phyloP scores from a whole-genome alignment of 2,329 filamentous ascomycete genomes.

The Kalmusia sp. region DNA sequence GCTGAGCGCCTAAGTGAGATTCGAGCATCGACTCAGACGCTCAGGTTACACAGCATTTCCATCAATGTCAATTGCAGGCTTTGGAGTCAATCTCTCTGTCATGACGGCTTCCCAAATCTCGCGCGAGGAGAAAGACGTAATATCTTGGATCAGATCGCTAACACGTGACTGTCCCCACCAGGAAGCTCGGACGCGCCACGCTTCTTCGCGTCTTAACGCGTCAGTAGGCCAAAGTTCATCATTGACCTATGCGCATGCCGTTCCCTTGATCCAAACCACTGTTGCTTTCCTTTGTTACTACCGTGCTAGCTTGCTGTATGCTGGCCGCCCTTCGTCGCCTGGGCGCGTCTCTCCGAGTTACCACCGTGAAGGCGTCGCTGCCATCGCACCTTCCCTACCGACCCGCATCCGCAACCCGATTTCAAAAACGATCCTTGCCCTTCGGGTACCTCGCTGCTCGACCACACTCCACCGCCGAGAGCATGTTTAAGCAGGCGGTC shows the following conservation, averaged over 20 bases:
- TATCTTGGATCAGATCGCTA: no score
- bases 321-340: conserved; percentile 35
- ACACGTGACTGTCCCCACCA: conserved; percentile 7
- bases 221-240: conserved; percentile 20
- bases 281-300: conserved; percentile 32
- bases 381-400: conserved; percentile 26
- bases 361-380: conserved; percentile 25
- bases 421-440: conserved; percentile 6
- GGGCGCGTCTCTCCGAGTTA: conserved; percentile 45
- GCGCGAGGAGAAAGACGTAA: no score
- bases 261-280: conserved; percentile 26
- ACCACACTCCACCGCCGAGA: conserved; percentile 20
- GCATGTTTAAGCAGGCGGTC: conserved; percentile 52
- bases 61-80: no score
- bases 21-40: no score
- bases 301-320: conserved; percentile 47
- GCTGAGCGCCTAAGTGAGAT: no score
- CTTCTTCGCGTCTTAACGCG: conserved; percentile 25
- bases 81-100: no score
- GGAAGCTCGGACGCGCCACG: conserved; percentile 9
- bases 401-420: conserved; percentile 20
- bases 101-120: no score
- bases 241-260: conserved; percentile 28
- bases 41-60: no score
- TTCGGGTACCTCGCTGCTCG: conserved; percentile 25